phyloP scores from a whole-genome alignment of 2,329 filamentous ascomycete species.

The Fusarium sp. region DNA sequence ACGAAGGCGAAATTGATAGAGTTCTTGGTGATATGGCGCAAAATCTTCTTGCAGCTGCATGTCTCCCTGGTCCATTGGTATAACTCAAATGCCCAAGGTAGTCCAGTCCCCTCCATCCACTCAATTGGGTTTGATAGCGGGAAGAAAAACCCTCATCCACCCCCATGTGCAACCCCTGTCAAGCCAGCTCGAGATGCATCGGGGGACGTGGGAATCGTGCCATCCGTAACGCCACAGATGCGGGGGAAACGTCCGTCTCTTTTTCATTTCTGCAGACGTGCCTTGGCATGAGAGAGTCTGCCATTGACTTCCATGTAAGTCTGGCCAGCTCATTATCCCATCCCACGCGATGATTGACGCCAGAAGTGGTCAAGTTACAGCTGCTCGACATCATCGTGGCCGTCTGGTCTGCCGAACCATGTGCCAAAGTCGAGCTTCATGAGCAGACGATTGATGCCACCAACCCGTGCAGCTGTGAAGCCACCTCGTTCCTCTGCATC shows the following conservation, averaged over 20 bases:
- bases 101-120: background rate
- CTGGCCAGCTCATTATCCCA: background rate
- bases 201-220: slow-evolving; percentile 39
- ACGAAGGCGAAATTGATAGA: slow-evolving; percentile 34
- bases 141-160: slow-evolving; percentile 11
- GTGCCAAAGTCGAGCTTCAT: slow-evolving; percentile 87
- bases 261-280: slow-evolving; percentile 19
- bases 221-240: slow-evolving; percentile 42
- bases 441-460: slow-evolving; percentile 82
- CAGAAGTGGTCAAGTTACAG: slow-evolving; percentile 14
- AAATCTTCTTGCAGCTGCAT: slow-evolving; percentile 7
- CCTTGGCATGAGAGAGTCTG: slow-evolving; percentile 25
- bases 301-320: slow-evolving; percentile 3
- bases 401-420: slow-evolving; percentile 57
- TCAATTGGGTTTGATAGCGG: background rate
- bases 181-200: slow-evolving; percentile 29
- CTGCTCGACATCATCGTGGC: slow-evolving; percentile 27
- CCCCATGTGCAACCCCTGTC: slow-evolving; percentile 16
- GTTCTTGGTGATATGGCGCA: slow-evolving; percentile 19
- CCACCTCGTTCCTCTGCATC: slow-evolving; percentile 45
- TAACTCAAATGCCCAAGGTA: background rate
- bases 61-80: slow-evolving; percentile 25
- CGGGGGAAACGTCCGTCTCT: slow-evolving; percentile 13
- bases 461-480: slow-evolving; percentile 77
- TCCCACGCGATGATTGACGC: background rate